These are phyloP conservation scores for Epichloe baconii DNA, from an alignment of 2,329 filamentous ascomycete species.

Conservation along the genomic window DNA sequence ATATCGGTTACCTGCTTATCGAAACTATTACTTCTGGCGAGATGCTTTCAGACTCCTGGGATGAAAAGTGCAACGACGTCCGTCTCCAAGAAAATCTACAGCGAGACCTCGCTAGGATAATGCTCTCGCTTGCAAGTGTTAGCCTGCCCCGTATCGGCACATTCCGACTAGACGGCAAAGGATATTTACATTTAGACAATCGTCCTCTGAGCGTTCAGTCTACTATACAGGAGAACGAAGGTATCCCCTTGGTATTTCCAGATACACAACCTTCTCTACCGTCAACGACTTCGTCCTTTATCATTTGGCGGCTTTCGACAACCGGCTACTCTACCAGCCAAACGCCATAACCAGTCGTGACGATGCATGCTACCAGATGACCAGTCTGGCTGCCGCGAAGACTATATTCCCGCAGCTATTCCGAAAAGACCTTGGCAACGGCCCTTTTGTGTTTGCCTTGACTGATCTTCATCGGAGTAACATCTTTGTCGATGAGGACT, in stretches of 20 bases:
- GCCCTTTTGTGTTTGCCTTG: constrained; percentile 16
- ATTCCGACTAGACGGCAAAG: constrained; percentile 15
- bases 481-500: constrained; percentile 21
- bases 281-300: neutral
- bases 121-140: constrained; percentile 17
- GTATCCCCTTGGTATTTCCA: neutral
- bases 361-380: neutral
- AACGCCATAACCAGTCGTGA: neutral
- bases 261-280: neutral
- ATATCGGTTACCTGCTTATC: constrained; percentile 11
- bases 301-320: neutral
- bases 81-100: constrained; percentile 15
- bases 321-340: neutral
- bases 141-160: constrained; percentile 16
- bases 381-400: neutral
- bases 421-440: constrained; percentile 10
- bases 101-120: constrained; percentile 15
- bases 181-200: constrained; percentile 17
- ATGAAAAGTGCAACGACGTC: neutral
- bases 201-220: constrained; percentile 2
- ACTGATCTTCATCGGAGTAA: constrained; percentile 21
- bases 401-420: constrained; percentile 7
- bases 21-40: constrained; percentile 7
- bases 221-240: neutral
- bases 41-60: neutral